These are phyloP conservation scores for Pulveroboletus sp. DNA, from an alignment of 1,284 basidiomycete genomes.

Conservation along the genomic window DNA sequence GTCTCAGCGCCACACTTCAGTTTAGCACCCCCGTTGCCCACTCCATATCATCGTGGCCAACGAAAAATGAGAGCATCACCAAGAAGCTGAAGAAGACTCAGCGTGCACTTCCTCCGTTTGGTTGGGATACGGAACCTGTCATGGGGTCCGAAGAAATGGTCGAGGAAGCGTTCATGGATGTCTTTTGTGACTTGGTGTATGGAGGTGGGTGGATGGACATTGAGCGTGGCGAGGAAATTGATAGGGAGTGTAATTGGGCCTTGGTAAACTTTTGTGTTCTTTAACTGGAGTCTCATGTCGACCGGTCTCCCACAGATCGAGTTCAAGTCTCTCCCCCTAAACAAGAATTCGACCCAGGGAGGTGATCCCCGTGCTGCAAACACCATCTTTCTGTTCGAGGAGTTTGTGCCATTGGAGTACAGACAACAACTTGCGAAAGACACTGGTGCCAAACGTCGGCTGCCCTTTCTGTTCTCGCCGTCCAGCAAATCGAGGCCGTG, in stretches of 20 bases:
- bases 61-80: conserved; percentile 68
- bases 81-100: conserved; percentile 82
- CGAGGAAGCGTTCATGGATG: conserved; percentile 85
- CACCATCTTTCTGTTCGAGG: conserved; percentile 80
- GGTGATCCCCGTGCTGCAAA: conserved; percentile 56
- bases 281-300: conserved; percentile 2
- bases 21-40: conserved; percentile 71
- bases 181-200: conserved; percentile 83
- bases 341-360: conserved; percentile 21
- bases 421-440: conserved; percentile 67
- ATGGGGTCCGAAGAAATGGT: conserved; percentile 71
- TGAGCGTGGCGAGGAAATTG: conserved; percentile 70
- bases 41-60: conserved; percentile 70
- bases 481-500: conserved; percentile 55
- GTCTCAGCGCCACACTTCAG: conserved; percentile 76
- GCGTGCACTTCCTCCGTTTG: conserved; percentile 76
- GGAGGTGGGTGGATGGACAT: conserved; percentile 78
- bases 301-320: conserved; percentile 65
- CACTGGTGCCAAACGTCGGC: conserved; percentile 43
- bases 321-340: conserved; percentile 70
- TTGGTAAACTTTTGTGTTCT: conserved; percentile 55
- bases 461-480: conserved; percentile 52
- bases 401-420: conserved; percentile 85
- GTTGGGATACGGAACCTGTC: conserved; percentile 83
- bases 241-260: conserved; percentile 89